Evolutionary conservation across 108 stramenopile genomes (phyloP).

Genomic region (Nitzschia putrida): DNA sequence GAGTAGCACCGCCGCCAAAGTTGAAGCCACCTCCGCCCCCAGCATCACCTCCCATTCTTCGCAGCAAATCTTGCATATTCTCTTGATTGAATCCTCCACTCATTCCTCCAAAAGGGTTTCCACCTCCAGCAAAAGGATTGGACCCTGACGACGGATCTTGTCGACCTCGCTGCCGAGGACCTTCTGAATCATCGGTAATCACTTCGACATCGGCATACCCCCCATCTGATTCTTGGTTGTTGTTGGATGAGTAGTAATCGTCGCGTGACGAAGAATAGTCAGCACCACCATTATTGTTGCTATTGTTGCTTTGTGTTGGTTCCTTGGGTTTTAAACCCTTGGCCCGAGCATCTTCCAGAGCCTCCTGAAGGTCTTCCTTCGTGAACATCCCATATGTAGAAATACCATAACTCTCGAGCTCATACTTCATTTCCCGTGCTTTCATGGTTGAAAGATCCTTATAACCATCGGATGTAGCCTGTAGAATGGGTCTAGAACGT

Average conservation of each 20-base stretch:
- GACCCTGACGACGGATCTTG: slow-evolving; percentile 39
- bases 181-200: slow-evolving; percentile 62
- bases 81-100: background rate
- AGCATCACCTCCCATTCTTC: slow-evolving; percentile 12
- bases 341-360: slow-evolving; percentile 60
- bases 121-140: slow-evolving; percentile 36
- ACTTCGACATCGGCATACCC: slow-evolving; percentile 81
- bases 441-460: slow-evolving; percentile 59
- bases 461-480: slow-evolving; percentile 4
- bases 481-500: background rate
- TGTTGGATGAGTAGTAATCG: slow-evolving; percentile 35
- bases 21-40: background rate
- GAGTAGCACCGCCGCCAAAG: too few species aligned
- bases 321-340: slow-evolving; percentile 62
- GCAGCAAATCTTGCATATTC: slow-evolving; percentile 56
- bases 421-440: slow-evolving; percentile 71
- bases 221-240: slow-evolving; percentile 60
- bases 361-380: slow-evolving; percentile 74
- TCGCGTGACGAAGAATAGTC: slow-evolving; percentile 1
- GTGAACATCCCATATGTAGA: slow-evolving; percentile 69
- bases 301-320: background rate
- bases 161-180: slow-evolving; percentile 39
- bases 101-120: slow-evolving; percentile 30
- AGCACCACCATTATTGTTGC: slow-evolving; percentile 8
- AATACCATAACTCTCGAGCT: slow-evolving; percentile 80